Conservation (phyloP, 495 filamentous ascomycete genomes). For the Tuber aestivum region DNA sequence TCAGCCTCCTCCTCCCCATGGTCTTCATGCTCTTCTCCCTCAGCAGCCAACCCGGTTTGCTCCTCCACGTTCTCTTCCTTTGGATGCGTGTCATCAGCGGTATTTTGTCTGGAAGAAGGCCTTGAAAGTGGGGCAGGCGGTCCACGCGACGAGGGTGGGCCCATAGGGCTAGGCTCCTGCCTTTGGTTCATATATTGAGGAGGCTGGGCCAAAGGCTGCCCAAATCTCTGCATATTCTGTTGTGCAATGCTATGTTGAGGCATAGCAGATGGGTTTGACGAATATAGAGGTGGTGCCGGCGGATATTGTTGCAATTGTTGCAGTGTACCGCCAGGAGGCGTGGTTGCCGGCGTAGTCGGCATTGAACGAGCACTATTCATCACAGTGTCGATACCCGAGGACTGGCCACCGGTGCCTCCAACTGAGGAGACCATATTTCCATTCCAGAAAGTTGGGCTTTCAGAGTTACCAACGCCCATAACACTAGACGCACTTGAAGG, state of each 20-base stretch:
- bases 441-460: constrained; percentile 35
- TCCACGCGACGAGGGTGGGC: constrained; percentile 57
- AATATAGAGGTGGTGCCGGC: constrained; percentile 24
- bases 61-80: constrained; percentile 48
- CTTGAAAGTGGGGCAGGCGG: constrained; percentile 33
- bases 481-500: constrained; percentile 87
- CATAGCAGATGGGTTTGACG: constrained; percentile 30
- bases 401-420: constrained; percentile 56
- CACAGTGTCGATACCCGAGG: constrained; percentile 78
- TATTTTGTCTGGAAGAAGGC: constrained; percentile 42
- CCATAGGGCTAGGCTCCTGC: constrained; percentile 66
- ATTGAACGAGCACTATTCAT: constrained; percentile 79
- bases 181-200: constrained; percentile 62
- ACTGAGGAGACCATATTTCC: constrained; percentile 22
- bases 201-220: constrained; percentile 52
- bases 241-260: constrained; percentile 57
- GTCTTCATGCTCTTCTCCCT: constrained; percentile 51
- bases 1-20: constrained; percentile 64
- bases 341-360: constrained; percentile 89
- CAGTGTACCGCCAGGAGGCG: constrained; percentile 71
- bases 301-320: constrained; percentile 62
- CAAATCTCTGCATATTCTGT: constrained; percentile 66
- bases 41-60: constrained; percentile 56
- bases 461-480: constrained; percentile 52
- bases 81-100: constrained; percentile 36